Base-by-base conservation (phyloP, 2,329 filamentous ascomycete genomes). In the Neoscytalidium dimidiatum region DNA sequence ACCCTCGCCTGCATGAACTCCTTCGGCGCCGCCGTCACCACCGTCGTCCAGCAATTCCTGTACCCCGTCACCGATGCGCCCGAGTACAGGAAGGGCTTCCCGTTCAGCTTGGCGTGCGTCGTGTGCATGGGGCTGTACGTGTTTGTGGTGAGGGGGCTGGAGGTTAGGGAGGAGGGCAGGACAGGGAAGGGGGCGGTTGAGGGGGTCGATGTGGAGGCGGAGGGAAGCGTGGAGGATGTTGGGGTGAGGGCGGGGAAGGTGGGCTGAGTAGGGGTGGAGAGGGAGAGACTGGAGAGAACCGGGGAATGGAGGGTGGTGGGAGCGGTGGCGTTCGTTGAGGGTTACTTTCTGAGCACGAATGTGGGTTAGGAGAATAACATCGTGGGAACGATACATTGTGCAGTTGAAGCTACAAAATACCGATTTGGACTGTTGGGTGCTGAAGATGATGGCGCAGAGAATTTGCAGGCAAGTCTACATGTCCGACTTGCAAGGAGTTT, bases 1-100 rank as follows among this genome's bases (percentile, higher is more conserved):
- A 75, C 73, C 1, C 69, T 77, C 13, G 75, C 75, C 1, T 73
- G 74, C 64, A 78, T 78, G 75, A 77, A 76, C 62, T 73, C 73
- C 19, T 75, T 70, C 35, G 76, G 41, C 41, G 46, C 46, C 8
- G 46, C 13, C 23, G 46, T 49, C 23, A 56, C 51, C 14, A 56
- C 33, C 14, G 29, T 56, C 17, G 23, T 56, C n/a, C 51, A 56
- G 51, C 51, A 56, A 21, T 56, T 56, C 31, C 21, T 38, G 51
- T 56, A 56, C 26, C 51, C 51, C 2, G 33, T 41, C n/a, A 38
- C 51, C 11, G 51, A 56, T n/a, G 51, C 51, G 29, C 51, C 51
- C 4, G 29, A 28, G 17, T 56, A 23, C 31, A 8, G 29, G 17
- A 56, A 41, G 33, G 51, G 51, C 8, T 56, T 56, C 33, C 51